Percentiles rank a stretch among this genome's conserved stretches.
These are phyloP conservation scores for Nyssa sinensis DNA, from an alignment of 148 eudicot species.

Conservation along the genomic window DNA sequence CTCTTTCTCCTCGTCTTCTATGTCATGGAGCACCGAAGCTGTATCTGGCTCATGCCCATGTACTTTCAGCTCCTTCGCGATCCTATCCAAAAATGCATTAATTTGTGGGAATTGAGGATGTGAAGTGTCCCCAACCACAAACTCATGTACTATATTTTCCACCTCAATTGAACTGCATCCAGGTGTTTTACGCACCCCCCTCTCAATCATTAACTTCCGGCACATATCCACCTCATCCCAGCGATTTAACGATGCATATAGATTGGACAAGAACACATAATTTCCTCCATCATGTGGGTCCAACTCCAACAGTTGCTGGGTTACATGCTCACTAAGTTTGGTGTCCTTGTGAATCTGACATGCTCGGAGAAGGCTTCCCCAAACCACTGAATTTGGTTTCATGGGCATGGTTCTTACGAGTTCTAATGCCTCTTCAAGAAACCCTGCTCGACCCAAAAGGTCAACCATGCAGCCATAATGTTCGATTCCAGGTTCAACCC, in stretches of 20 bases:
- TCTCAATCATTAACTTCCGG: slow-evolving; percentile 33
- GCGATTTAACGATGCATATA: slow-evolving; percentile 37
- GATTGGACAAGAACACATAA: slow-evolving; percentile 40
- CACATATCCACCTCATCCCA: slow-evolving; percentile 35
- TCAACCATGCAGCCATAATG: slow-evolving; percentile 31
- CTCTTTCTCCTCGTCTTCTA: slow-evolving; percentile 18
- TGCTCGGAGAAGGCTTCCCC: slow-evolving; percentile 32
- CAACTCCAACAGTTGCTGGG: slow-evolving; percentile 19
- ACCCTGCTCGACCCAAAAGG: slow-evolving; percentile 25
- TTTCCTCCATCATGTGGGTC: slow-evolving; percentile 40
- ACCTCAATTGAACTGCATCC: slow-evolving; percentile 57
- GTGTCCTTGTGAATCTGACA: slow-evolving; percentile 25
- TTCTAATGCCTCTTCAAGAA: slow-evolving; percentile 27
- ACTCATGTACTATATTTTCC: slow-evolving; percentile 36
- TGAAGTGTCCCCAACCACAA: slow-evolving; percentile 36
- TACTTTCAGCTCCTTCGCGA: slow-evolving; percentile 19
- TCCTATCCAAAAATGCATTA: slow-evolving; percentile 12
- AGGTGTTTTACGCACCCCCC: slow-evolving; percentile 34
- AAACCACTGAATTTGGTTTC: slow-evolving; percentile 27
- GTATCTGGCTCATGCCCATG: slow-evolving; percentile 10
- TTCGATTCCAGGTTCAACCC: slow-evolving; percentile 27
- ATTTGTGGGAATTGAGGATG: slow-evolving; percentile 30
- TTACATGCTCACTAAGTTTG: slow-evolving; percentile 11
- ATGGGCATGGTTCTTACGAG: slow-evolving; percentile 25
- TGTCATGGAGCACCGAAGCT: slow-evolving; percentile 12